Evolutionary conservation across 805 yeast species (phyloP), one percentile per base, ranked within the genome.

Genomic region (Zygosaccharomyces pseudorouxii): DNA sequence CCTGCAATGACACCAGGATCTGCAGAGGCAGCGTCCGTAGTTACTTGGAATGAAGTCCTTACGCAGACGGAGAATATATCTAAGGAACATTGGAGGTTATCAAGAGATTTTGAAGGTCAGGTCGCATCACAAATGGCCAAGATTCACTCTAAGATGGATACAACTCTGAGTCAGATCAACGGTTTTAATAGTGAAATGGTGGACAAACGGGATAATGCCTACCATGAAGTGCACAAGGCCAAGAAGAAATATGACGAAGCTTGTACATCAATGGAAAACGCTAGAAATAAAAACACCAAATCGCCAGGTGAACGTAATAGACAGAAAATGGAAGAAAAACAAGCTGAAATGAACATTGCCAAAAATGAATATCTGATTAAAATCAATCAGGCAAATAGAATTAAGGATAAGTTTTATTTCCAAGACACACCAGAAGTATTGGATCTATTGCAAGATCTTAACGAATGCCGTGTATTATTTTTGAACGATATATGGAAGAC

Each of bases 1-100:
- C 99, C 99, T 0, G 77, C 81, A 37, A 78, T 87, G 38, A 93
- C 99, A 0, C 98, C 99, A 0, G 99, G 99, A 0, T 89, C 97
- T 0, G 72, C 92, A 43, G 98, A 93, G 63, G 77, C 86, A 54
- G 96, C 97, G 0, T 75, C 86, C 12, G 70, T 90, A 53, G 95
- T 87, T 10, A 79, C 95, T 1, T 92, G 99, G 99, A 88, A 79
- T 39, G 95, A 89, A 54, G 78, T 90, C 5, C 75, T 92, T 50
- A 76, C 85, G 3, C 93, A 88, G 61, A 87, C 96, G 1, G 97
- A 90, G 66, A 71, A 76, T 20, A 78, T 86, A 33, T 84, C 96
- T 31, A 78, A 75, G 46, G 95, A 86, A 56, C 82, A 81, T 56
- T 63, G 65, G 22, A 68, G 75, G 44, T 74, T 90, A 42, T 76